Base-by-base conservation (phyloP, 768 basidiomycete species). In the Coprinopsis sp. region DNA sequence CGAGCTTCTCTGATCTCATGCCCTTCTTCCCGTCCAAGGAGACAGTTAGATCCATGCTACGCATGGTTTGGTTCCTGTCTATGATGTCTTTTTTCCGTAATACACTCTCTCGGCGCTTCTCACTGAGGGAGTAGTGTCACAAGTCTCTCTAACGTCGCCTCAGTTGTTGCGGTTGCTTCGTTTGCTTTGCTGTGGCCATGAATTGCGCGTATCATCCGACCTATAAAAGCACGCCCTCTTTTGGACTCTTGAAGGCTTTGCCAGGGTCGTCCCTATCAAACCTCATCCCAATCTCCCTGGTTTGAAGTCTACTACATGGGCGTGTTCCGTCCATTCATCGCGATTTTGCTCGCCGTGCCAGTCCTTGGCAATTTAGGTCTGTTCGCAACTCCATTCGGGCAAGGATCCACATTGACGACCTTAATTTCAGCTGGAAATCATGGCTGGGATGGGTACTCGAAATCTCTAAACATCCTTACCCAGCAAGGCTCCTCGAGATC, bases 401-500 rank as follows among this genome's bases (percentile, higher is more conserved):
- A 24, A 3, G 11, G 10, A 18, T 30, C 30, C 27, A 14, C n/a
- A 8, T 39, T 3, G 18, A 37, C 46, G 13, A 56, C 23, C 23
- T 29, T 31, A 11, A 46, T 13, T 33, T 28, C 36, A 67, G 66
- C 66, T 45, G 68, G 69, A 49, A 68, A 67, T 18, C 57, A 57
- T 18, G 61, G 62, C 4, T 71, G 66, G 66, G 58, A 54, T 38
- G 68, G 68, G 37, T 52, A 59, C 18, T 69, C 44, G 7, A 67
- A 64, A 46, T 65, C 52, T 11, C 66, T 67, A 46, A 68, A 67
- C 51, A 52, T 65, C 3, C 64, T 65, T 21, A 62, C 57, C 13
- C 46, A 54, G 8, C 45, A 56, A 7, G 29, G 55, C 3, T 44
- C 59, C n/a, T 39, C 58, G 19, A 51, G 60, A 8, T 49, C 58